Conservation (phyloP, 768 basidiomycete species). For the Tephrocybe sp. region DNA sequence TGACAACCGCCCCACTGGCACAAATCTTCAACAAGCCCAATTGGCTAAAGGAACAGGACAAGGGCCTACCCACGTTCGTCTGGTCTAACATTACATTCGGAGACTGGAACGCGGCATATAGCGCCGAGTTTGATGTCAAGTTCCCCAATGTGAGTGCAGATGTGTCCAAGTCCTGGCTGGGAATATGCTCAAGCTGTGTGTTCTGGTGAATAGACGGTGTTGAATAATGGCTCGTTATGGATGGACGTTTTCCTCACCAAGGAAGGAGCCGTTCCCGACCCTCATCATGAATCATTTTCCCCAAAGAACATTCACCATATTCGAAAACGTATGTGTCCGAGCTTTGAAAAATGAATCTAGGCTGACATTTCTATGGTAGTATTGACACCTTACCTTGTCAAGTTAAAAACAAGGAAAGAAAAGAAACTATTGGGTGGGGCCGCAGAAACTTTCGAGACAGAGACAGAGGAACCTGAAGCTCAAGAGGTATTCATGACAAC, state of each 20-base stretch:
- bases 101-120: slow-evolving; percentile 63
- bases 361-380: slow-evolving; percentile 40
- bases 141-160: slow-evolving; percentile 58
- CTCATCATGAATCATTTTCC: slow-evolving; percentile 50
- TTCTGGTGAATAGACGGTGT: slow-evolving; percentile 51
- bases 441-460: slow-evolving; percentile 26
- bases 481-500: slow-evolving; percentile 44
- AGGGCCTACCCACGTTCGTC: slow-evolving; percentile 60
- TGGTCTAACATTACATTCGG: slow-evolving; percentile 82
- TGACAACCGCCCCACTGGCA: slow-evolving; percentile 63
- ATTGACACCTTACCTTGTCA: slow-evolving; percentile 81
- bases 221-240: slow-evolving; percentile 79
- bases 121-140: slow-evolving; percentile 54
- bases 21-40: slow-evolving; percentile 54
- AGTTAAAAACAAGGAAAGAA: slow-evolving; percentile 70
- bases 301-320: slow-evolving; percentile 62
- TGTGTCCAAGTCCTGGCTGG: neutral
- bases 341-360: neutral
- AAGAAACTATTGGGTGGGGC: slow-evolving; percentile 69
- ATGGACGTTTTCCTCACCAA: slow-evolving; percentile 76
- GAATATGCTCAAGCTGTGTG: neutral
- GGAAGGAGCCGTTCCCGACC: slow-evolving; percentile 65
- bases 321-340: slow-evolving; percentile 64
- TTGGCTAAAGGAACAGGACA: slow-evolving; percentile 45
- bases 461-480: slow-evolving; percentile 40